A percentile compares a stretch with the other conserved stretches of the same genome.
phyloP scores from a whole-genome alignment of 768 basidiomycete species.

The Trametopsis cervina region DNA sequence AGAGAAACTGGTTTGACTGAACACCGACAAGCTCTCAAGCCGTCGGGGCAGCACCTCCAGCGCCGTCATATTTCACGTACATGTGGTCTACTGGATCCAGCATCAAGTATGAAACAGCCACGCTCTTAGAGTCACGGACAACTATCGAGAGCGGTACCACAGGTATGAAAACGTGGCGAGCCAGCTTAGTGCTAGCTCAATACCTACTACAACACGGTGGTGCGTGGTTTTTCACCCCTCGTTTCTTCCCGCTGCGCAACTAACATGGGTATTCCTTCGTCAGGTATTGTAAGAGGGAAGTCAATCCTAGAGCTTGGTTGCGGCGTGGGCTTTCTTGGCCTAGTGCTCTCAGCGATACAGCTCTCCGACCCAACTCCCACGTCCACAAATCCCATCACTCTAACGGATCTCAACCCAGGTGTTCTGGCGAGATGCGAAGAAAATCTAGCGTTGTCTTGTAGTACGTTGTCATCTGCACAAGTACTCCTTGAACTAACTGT shows the following conservation, averaged over 20 bases:
- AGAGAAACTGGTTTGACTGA: neutral
- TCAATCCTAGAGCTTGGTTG: conserved; percentile 69
- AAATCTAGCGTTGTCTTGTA: conserved; percentile 60
- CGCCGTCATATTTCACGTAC: conserved; percentile 59
- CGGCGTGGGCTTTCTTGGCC: conserved; percentile 71
- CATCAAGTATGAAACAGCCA: conserved; percentile 35
- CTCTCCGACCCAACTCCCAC: conserved; percentile 9
- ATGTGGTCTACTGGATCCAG: conserved; percentile 39
- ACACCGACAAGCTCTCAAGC: conserved; percentile 15
- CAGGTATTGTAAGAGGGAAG: conserved; percentile 37
- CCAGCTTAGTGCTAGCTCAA: conserved; percentile 59
- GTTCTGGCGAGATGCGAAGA: conserved; percentile 55
- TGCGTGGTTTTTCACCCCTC: neutral
- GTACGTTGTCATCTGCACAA: conserved; percentile 36
- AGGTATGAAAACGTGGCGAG: conserved; percentile 73
- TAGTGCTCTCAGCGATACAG: conserved; percentile 54
- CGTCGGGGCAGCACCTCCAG: conserved; percentile 30
- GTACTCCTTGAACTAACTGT: no score
- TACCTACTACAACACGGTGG: conserved; percentile 36
- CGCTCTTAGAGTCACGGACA: conserved; percentile 67
- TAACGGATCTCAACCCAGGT: conserved; percentile 61
- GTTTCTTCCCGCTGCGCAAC: no score
- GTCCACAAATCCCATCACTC: conserved; percentile 25
- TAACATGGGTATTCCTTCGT: neutral
- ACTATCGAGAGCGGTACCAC: conserved; percentile 74